phyloP scores from a whole-genome alignment of 2,329 filamentous ascomycete genomes.

The Xylariaceae sp. region DNA sequence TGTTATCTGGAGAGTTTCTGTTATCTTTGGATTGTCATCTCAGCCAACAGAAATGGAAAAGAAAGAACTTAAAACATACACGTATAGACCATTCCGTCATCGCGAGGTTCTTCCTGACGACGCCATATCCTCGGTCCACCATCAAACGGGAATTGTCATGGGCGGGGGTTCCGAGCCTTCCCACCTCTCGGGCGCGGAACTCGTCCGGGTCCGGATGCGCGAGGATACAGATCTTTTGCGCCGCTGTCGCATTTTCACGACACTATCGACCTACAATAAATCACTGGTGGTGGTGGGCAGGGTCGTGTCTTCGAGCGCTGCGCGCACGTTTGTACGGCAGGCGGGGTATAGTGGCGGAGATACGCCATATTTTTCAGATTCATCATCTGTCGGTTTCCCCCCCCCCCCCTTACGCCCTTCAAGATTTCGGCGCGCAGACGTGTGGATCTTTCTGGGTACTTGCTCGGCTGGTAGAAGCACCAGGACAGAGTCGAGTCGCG shows the following conservation, averaged over 20 bases:
- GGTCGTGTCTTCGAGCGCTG: conserved; percentile 25
- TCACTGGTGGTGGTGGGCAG: no score
- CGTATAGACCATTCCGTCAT: conserved; percentile 51
- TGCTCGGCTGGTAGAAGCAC: conserved; percentile 61
- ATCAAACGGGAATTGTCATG: conserved; percentile 52
- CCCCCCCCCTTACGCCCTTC: no score
- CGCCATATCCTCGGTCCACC: conserved; percentile 51
- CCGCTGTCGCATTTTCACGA: no score
- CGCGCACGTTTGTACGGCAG: conserved; percentile 50
- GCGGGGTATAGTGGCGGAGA: conserved; percentile 51
- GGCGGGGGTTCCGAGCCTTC: conserved; percentile 44
- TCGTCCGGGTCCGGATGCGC: conserved; percentile 33
- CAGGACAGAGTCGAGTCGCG: conserved; percentile 67
- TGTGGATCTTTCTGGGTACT: conserved; percentile 49
- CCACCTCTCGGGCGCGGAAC: conserved; percentile 48
- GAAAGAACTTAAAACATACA: conserved; percentile 28
- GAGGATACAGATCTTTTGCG: conserved; percentile 43
- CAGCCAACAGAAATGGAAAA: background rate
- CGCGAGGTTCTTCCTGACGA: conserved; percentile 55
- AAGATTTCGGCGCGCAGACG: conserved; percentile 59
- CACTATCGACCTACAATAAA: no score
- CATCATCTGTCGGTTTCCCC: conserved; percentile 55
- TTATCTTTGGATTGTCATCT: no score
- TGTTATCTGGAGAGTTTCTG: no score
- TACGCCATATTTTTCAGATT: conserved; percentile 69